Conservation (phyloP, 2,329 filamentous ascomycete genomes). For the Fusarium secorum region DNA sequence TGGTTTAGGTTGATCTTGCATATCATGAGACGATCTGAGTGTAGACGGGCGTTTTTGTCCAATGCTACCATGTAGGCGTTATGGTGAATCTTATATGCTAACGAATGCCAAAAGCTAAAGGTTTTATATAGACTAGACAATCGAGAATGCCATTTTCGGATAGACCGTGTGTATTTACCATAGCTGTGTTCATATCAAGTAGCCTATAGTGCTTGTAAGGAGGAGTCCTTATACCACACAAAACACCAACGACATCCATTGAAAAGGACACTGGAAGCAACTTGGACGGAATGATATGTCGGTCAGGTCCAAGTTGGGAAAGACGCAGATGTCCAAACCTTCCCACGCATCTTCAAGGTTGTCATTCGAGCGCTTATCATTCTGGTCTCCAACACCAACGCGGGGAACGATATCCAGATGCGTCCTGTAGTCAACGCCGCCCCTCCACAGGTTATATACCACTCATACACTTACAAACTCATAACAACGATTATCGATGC, state of each 20-base stretch:
- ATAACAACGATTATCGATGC: not conserved
- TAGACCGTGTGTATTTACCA: not conserved
- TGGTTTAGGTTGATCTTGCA: not conserved
- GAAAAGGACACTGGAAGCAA: not conserved
- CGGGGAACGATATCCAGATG: not conserved
- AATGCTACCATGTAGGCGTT: not conserved
- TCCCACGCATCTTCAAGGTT: not conserved
- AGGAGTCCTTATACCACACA: not conserved
- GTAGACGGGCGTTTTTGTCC: not conserved
- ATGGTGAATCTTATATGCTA: not conserved
- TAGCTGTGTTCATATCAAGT: not conserved
- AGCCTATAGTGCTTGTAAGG: not conserved
- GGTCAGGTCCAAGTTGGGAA: not conserved
- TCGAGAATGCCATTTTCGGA: not conserved
- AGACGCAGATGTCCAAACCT: not conserved
- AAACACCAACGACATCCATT: not conserved
- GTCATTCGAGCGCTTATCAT: slow-evolving; percentile 3
- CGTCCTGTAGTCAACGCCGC: not conserved
- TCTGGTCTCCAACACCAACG: not conserved
- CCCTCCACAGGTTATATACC: not conserved
- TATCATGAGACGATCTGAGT: not conserved
- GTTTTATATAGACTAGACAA: not conserved
- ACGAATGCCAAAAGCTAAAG: not conserved
- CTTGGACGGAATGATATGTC: not conserved
- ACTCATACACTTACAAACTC: not conserved